These are phyloP conservation scores for Tulasnella calospora DNA, from an alignment of 768 basidiomycete species.

Conservation along the genomic window DNA sequence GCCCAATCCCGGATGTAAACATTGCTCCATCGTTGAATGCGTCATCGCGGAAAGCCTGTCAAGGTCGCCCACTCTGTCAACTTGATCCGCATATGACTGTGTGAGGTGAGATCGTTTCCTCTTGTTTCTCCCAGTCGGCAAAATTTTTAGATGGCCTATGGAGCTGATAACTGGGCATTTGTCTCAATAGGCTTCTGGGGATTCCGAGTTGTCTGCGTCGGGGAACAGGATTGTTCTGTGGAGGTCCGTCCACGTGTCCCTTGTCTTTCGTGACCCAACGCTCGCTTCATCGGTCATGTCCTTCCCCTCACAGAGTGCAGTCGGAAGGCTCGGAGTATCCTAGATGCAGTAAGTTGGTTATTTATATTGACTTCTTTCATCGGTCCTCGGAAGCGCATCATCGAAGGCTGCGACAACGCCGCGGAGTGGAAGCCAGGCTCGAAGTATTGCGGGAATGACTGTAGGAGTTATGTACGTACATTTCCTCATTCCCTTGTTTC, in stretches of 20 bases:
- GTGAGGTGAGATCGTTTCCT: too few species aligned
- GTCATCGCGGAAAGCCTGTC: too few species aligned
- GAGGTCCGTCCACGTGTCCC: neutral
- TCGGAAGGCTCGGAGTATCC: neutral
- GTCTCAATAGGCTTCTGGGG: neutral
- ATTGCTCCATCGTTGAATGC: neutral
- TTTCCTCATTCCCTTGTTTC: too few species aligned
- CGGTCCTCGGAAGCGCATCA: neutral
- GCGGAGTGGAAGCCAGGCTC: neutral
- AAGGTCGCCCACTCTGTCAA: too few species aligned
- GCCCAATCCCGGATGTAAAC: neutral
- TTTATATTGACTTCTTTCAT: neutral
- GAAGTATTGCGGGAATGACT: neutral
- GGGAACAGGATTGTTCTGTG: neutral
- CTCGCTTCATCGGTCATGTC: neutral
- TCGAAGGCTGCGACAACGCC: neutral
- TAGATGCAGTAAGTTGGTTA: neutral
- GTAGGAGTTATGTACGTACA: neutral
- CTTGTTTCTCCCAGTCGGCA: neutral
- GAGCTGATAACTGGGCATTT: neutral
- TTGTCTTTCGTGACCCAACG: neutral
- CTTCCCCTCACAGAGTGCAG: neutral
- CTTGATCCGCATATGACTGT: too few species aligned
- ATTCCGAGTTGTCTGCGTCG: neutral
- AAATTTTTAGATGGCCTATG: neutral